phyloP scores from a whole-genome alignment of 495 filamentous ascomycete genomes.

The Penicillium paradoxum region DNA sequence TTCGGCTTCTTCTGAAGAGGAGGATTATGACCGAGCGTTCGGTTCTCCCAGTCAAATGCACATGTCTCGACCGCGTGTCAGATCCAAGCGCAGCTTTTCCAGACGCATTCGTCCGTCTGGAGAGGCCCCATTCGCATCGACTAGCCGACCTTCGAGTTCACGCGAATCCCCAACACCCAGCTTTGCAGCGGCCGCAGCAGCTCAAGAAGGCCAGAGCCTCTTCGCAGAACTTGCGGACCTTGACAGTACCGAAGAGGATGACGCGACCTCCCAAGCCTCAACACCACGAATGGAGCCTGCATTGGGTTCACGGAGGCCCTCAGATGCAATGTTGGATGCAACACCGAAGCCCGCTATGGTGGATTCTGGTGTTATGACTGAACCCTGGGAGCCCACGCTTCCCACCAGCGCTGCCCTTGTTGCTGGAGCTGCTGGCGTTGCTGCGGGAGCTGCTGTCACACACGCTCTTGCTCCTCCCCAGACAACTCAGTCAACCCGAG shows the following conservation, averaged over 20 bases:
- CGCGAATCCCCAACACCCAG: constrained; percentile 48
- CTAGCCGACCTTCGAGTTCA: constrained; percentile 45
- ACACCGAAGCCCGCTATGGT: constrained; percentile 54
- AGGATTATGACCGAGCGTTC: constrained; percentile 49
- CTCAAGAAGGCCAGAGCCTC: constrained; percentile 67
- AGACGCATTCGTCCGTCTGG: constrained; percentile 61
- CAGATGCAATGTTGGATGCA: constrained; percentile 27
- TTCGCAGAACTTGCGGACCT: constrained; percentile 85
- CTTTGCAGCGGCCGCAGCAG: constrained; percentile 42
- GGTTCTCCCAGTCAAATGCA: constrained; percentile 60
- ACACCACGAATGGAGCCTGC: constrained; percentile 45
- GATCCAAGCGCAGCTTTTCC: constrained; percentile 57
- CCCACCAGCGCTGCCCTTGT: constrained; percentile 1
- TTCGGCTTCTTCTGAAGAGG: constrained; percentile 80
- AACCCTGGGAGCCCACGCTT: constrained; percentile 48
- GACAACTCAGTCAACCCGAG: constrained; percentile 13
- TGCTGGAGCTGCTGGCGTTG: constrained; percentile 2
- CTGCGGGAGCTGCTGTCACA: constrained; percentile 4
- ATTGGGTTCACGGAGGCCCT: constrained; percentile 36
- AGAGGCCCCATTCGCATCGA: constrained; percentile 54
- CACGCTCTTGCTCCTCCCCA: constrained; percentile 23
- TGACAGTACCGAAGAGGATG: constrained; percentile 59
- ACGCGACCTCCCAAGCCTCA: constrained; percentile 49
- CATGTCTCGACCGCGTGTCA: constrained; percentile 64
- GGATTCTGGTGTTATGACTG: constrained; percentile 85